phyloP scores from a whole-genome alignment of 2,329 filamentous ascomycete genomes.

The Botrytis pseudocinerea region DNA sequence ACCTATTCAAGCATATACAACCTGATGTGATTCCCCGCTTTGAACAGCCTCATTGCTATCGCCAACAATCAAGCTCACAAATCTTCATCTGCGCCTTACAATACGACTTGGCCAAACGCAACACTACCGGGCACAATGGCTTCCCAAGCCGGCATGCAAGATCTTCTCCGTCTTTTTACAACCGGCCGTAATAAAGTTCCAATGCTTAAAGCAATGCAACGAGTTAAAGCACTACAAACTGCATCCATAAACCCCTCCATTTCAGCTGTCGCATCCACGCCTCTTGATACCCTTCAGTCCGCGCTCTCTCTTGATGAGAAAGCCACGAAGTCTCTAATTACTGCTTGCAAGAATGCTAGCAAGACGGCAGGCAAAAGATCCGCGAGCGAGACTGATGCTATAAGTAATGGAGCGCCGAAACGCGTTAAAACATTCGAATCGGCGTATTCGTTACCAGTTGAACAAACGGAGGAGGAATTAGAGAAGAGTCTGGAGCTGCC shows the following conservation, averaged over 20 bases:
- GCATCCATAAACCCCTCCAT: conserved; percentile 48
- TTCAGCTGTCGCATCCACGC: conserved; percentile 34
- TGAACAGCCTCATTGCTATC: conserved; percentile 4
- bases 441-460: conserved; percentile 35
- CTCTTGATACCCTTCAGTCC: conserved; percentile 31
- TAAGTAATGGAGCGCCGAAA: conserved; percentile 29
- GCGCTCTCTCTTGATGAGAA: conserved; percentile 38
- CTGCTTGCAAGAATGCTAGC: conserved; percentile 36
- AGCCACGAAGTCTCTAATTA: conserved; percentile 38
- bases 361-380: conserved; percentile 35
- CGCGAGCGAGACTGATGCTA: conserved; percentile 27
- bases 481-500: conserved; percentile 65
- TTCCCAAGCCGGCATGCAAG: conserved; percentile 53
- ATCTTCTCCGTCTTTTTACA: conserved; percentile 60
- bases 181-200: conserved; percentile 54
- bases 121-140: background rate
- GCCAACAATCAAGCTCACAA: background rate
- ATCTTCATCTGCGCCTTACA: background rate
- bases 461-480: conserved; percentile 53
- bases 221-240: conserved; percentile 58
- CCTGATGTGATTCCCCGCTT: background rate
- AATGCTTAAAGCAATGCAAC: conserved; percentile 59
- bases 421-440: conserved; percentile 30
- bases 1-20: background rate
- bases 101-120: background rate